Base-by-base conservation (phyloP, 805 yeast species). In the Hanseniaspora lindneri region DNA sequence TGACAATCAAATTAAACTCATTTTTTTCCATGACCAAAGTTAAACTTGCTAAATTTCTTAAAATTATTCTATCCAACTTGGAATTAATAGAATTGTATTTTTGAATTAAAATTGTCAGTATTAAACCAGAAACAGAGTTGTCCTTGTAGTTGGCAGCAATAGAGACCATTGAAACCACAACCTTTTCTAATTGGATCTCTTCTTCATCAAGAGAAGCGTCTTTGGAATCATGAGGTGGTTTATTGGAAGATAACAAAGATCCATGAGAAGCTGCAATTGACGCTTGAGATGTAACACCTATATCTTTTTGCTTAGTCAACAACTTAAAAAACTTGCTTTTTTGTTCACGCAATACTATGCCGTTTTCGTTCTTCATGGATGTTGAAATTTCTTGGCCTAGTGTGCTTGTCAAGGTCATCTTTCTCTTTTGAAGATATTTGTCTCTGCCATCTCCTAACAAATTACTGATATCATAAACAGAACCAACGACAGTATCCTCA, bases 401-500 rank as follows among this genome's bases (percentile, higher is more conserved):
- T 14, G 43, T 8, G 13, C 33, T 46, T 23, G 39, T 42, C 13
- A 48, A 24, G 2, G 47, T 43, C 23, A 37, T 25, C 16, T 49
- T 49, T 39, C 51, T 49, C 25, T 49, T 39, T 16, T 42, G 41
- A 23, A 49, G 39, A 21, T 27, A 42, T n/a, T 37, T 39, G 2
- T 29, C 27, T 41, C 47, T 41, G 14, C 73, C 79, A 47, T 70
- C 74, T 44, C 80, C 74, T 28, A 89, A 65, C 51, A 83, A 62
- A 60, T 92, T 92, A 17, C 83, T 77, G 54, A 89, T 70, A 0
- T 94, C 79, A 64, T 92, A 92, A 44, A 92, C 77, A 1, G 89
- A 75, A 7, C 95, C 80, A 8, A 87, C 83, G 20, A 83, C 79
- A 1, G 84, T 76, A 59, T 87, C 96, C 58, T 86, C 89, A 17